Evolutionary conservation across 1,139 yeast species (phyloP), one percentile per base, ranked within the genome.

Genomic region (Saccharomyces hybrid): DNA sequence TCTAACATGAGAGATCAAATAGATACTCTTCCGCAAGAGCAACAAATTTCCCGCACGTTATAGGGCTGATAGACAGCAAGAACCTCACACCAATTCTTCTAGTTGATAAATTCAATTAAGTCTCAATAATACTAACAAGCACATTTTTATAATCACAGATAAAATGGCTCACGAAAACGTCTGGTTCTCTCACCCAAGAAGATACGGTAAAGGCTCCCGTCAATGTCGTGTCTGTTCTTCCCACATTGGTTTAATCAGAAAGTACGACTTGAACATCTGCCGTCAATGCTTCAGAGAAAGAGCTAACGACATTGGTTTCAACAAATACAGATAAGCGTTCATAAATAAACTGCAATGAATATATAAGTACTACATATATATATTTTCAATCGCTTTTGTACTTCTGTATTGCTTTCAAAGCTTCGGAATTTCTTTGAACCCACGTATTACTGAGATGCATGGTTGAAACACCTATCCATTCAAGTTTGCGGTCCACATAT

Each of bases 251-350:
- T 89, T 95, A 79, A 89, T 95, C 86, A 91, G 99, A 88, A 95
- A 95, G 86, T 95, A 95, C 95, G 99, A 95, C 76, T 83, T 95
- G 76, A 87, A 89, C 90, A 85, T 95, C 85, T 93, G 98, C 83
- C 96, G 99, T 88, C 99, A 95, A 85, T 93, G 97, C 82, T 95
- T 95, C 97, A 91, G 99, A 86, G 99, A 95, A 83, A 91, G 85
- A 83, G 99, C 99, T 74, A 78, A 83, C 78, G 98, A 93, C 81
- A 95, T 95, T 76, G 99, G 99, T 77, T 95, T 95, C 96, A 79
- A 83, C 93, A 95, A 95, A 84, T 88, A 81, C 93, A 93, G 96
- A 84, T 90, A 89, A 86, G 42, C 47, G 50, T 14, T 19, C 21
- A 38, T 38, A 38, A 38, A 19, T 38, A 38, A 38, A 38, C 44